Percentiles rank a stretch among this genome's conserved stretches.
phyloP scores from a whole-genome alignment of 2,329 filamentous ascomycete species.

The Cercospora berteroae region DNA sequence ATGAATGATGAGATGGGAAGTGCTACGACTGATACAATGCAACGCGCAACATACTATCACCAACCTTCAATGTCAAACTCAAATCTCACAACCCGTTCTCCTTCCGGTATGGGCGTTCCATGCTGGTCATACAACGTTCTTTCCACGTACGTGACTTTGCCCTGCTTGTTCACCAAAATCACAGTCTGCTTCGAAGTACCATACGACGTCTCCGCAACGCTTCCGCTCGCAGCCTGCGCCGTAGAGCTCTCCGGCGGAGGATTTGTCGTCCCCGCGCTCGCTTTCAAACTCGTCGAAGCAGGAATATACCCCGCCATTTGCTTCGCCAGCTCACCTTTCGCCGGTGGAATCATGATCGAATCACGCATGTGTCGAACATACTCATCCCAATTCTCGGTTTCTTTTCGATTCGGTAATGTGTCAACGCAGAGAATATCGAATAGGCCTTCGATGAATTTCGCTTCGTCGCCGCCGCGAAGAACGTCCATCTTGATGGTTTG shows the following conservation, averaged over 20 bases:
- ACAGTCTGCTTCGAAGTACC: slow-evolving; percentile 65
- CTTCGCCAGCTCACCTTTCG: slow-evolving; percentile 50
- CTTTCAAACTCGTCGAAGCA: slow-evolving; percentile 2
- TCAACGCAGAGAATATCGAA: slow-evolving; percentile 55
- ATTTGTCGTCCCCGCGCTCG: slow-evolving; percentile 16
- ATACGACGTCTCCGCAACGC: slow-evolving; percentile 48
- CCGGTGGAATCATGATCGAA: slow-evolving; percentile 60
- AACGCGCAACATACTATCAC: slow-evolving; percentile 10
- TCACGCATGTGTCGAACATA: slow-evolving; percentile 58
- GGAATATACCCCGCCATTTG: slow-evolving; percentile 38
- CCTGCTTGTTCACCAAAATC: slow-evolving; percentile 55
- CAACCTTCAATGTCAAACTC: slow-evolving; percentile 50
- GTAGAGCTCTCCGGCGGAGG: slow-evolving; percentile 13
- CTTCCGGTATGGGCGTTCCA: slow-evolving; percentile 47
- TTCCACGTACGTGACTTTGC: slow-evolving; percentile 61
- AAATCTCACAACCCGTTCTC: slow-evolving; percentile 49
- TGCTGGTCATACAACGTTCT: slow-evolving; percentile 58
- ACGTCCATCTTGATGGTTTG: slow-evolving; percentile 50
- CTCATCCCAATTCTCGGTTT: slow-evolving; percentile 52
- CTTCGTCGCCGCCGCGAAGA: slow-evolving; percentile 36
- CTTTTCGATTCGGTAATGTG: slow-evolving; percentile 53
- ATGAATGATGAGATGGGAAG: background rate
- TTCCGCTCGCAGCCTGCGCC: background rate
- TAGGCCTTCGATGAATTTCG: slow-evolving; percentile 54
- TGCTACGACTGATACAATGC: background rate